Evolutionary conservation across 1,139 yeast species (phyloP), one percentile per base, ranked within the genome.

Genomic region (Scheffersomyces insectosa): DNA sequence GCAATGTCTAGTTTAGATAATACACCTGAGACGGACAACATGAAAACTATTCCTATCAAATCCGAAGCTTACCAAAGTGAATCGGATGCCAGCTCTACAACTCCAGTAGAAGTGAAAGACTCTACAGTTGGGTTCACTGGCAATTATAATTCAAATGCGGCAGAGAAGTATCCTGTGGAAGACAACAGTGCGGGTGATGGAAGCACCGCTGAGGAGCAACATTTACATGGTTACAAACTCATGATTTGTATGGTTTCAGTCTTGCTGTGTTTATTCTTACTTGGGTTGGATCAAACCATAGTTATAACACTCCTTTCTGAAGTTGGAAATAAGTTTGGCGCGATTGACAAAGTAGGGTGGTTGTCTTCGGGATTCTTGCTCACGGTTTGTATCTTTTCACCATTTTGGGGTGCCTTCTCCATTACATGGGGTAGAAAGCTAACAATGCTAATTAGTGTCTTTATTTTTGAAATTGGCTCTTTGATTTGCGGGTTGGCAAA

Each of bases 141-240:
- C 8, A 7, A 20, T 8, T 20, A 6, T 3, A 2, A 7, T 20
- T 20, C 2, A 6, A 7, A 20, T 20, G 8, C 8, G 6, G 3
- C 25, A 20, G 25, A 20, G 25, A 20, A 20, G 8, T 8, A 20
- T 20, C 25, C 5, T 5, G 25, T 6, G 25, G 34, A 14, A 5
- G 59, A 55, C 38, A 38, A 53, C 5, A 54, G 48, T 23, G 58
- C 59, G 30, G 56, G 57, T n/a, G 57, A 54, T 29, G 59, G 57
- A 14, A 54, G 57, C 5, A 42, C 37, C 13, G 42, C 50, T 34
- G 54, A 53, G 29, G 54, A 53, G 27, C 47, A 50, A 38, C 49
- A 46, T 40, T 42, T 52, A 7, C 36, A 40, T 1, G 56, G 56
- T 3, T 10, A 25, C 34, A 38, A 37, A 16, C 43, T 52, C 32